Base-by-base conservation (phyloP, 768 basidiomycete genomes). In the Hericium alpestre region DNA sequence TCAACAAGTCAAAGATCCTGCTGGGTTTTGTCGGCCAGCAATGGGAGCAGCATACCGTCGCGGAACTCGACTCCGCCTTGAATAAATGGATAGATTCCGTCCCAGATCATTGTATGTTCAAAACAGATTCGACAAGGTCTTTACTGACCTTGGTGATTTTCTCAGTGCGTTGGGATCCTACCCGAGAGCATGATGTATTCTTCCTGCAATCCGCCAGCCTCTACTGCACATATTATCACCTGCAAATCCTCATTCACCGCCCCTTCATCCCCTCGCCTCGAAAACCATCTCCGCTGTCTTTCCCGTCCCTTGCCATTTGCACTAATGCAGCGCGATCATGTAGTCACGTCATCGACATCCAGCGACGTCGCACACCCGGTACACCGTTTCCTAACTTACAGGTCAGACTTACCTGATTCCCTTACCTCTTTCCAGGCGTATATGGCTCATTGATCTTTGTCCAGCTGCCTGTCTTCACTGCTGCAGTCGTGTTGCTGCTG, bases 1-100 rank as follows among this genome's bases (percentile, higher is more conserved):
- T 85, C 61, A 88, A 83, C 68, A 81, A 80, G 62, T 77, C 79
- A 2, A 80, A 80, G 63, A 72, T 82, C 8, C 68, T 83, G 5
- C 71, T 80, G 37, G 79, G 79, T 47, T 76, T 77, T 52, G 72
- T 74, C 18, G 74, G 83, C 55, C 73, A 59, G 59, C 70, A 82
- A 55, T 88, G 82, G 71, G 71, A 70, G 40, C 69, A 71, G 47
- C 67, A 68, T 32, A 71, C 74, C 23, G 75, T 79, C 8, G 74
- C 76, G 8, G 76, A 77, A 53, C 67, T 79, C 11, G 77, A 79
- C 62, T 73, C 73, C 15, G 68, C 71, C 2, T 65, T 79, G 22
- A 78, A 78, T 59, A 65, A 72, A 9, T 79, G 77, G 77, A 69
- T 77, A 4, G 74, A 76, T 51, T 61, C 66, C 2, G 69, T 77